Base-by-base conservation (phyloP, 2,329 filamentous ascomycete species). In the Calycina herbarum region DNA sequence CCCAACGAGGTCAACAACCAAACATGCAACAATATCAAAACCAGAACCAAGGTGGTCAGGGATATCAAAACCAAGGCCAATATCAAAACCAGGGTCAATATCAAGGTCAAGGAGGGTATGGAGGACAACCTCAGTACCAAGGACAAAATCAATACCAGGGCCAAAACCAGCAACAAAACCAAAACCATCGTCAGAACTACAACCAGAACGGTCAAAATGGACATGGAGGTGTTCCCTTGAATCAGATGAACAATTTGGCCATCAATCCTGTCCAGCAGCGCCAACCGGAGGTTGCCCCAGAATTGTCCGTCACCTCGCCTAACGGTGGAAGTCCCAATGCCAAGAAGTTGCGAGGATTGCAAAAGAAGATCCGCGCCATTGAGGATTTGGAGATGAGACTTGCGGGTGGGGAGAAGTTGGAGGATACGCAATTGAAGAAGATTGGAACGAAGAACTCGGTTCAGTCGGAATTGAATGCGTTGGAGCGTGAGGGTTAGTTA, bases 371-470 rank as follows among this genome's bases (percentile, higher is more conserved):
- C 68, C 88, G 95, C 24, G 95, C 95, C 11, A 99, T 99, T 76
- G 95, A 99, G 76, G 95, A 99, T 77, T 82, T 99, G 68, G 97
- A 98, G 83, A 97, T 98, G 94, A 88, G 95, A 64, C 88, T 94
- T 71, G 95, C 94, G 2, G 89, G 90, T 40, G 94, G 94, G 5
- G 95, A 99, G 84, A 98, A 97, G 84, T 82, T 99, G 67, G 95
- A 99, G 81, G 94, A 97, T 76, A 99, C 95, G 38, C 95, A 99
- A 81, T 88, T 99, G 79, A 96, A 97, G 85, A 99, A 99, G 86
- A 99, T 99, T 73, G 86, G 87, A 64, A 98, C 93, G 27, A 96
- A 98, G 82, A 82, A 88, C 59, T 80, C 85, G 17, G 94, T 99
- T 66, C 83, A 94, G 68, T 92, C 90, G 79, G 95, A 99, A 80